Base-by-base conservation (phyloP, 441 rosid species). In the Eutrema salsugineum region DNA sequence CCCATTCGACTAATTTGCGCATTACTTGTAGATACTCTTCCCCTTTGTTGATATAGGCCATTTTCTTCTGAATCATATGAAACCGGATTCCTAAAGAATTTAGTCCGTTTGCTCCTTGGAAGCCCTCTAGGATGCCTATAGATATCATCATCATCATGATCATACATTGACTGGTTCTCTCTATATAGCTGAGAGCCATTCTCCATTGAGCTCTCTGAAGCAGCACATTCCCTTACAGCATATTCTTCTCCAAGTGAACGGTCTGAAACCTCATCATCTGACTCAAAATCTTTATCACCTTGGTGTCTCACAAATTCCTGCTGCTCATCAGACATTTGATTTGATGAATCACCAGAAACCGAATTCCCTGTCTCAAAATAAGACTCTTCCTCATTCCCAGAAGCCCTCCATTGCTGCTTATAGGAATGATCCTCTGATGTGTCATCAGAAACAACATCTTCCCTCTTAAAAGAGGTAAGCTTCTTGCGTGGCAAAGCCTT, bases 401-500 rank as follows among this genome's bases (percentile, higher is more conserved):
- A 70, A 78, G 63, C 73, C 77, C 79, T 82, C 78, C 81, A 79
- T 50, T 72, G 80, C 48, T 78, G 88, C 35, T 48, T 80, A 72
- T 47, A 72, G 59, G 81, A 68, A 56, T 77, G 75, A 22, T 77
- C 85, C 40, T 79, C 91, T 66, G 80, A 77, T 38, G 86, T 85
- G 83, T 86, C 84, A 78, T 92, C 89, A 17, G 91, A 88, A 78
- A 73, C 80, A 12, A 75, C 89, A 65, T 74, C 72, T 71, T 87
- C 90, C 11, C 72, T 75, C 56, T 81, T 81, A 11, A 73, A 60
- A 68, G 75, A 70, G 63, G 70, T 81, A 58, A 60, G 78, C 80
- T 86, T 84, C 85, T 86, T 93, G 64, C 53, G 75, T 7, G 88
- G 68, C 50, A 55, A 70, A 39, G 71, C 74, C 63, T 67, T 82